Conservation (phyloP, 2,329 filamentous ascomycete species). For the Incumbomyces lentus region DNA sequence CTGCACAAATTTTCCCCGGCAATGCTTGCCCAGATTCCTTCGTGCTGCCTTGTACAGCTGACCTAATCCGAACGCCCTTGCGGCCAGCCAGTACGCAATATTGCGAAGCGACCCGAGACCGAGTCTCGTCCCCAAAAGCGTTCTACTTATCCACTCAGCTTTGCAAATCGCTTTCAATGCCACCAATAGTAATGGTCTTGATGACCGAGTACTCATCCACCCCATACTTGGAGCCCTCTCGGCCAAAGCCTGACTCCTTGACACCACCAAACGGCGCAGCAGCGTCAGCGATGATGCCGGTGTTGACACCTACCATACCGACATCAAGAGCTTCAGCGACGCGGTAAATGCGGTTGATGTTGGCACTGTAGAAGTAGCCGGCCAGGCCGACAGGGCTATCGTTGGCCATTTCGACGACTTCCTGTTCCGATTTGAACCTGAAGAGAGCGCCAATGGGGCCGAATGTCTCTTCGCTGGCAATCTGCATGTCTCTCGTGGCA, state of each 20-base stretch:
- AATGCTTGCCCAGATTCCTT: too few species aligned
- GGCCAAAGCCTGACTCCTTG: slow-evolving; percentile 70
- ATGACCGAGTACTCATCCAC: slow-evolving; percentile 65
- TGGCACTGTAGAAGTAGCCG: slow-evolving; percentile 78
- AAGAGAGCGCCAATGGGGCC: slow-evolving; percentile 87
- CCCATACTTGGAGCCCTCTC: slow-evolving; percentile 68
- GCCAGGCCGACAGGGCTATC: slow-evolving; percentile 74
- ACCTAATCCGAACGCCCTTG: too few species aligned
- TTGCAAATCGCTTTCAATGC: slow-evolving; percentile 50
- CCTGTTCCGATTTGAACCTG: slow-evolving; percentile 76
- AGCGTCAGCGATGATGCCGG: slow-evolving; percentile 50
- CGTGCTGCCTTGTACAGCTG: too few species aligned
- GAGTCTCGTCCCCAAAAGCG: too few species aligned
- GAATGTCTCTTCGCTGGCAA: slow-evolving; percentile 86
- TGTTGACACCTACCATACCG: slow-evolving; percentile 56
- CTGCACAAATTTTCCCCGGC: too few species aligned
- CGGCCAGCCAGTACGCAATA: too few species aligned
- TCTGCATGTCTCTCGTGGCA: slow-evolving; percentile 75
- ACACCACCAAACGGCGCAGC: slow-evolving; percentile 62
- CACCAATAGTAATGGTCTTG: slow-evolving; percentile 59
- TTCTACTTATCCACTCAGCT: slow-evolving; percentile 17
- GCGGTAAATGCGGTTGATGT: slow-evolving; percentile 48
- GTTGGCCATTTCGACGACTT: slow-evolving; percentile 80
- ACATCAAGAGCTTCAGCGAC: slow-evolving; percentile 48
- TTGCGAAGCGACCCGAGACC: too few species aligned